Evolutionary conservation across 1,284 basidiomycete species (phyloP).

Genomic region (Phylloboletellus chloephorus): DNA sequence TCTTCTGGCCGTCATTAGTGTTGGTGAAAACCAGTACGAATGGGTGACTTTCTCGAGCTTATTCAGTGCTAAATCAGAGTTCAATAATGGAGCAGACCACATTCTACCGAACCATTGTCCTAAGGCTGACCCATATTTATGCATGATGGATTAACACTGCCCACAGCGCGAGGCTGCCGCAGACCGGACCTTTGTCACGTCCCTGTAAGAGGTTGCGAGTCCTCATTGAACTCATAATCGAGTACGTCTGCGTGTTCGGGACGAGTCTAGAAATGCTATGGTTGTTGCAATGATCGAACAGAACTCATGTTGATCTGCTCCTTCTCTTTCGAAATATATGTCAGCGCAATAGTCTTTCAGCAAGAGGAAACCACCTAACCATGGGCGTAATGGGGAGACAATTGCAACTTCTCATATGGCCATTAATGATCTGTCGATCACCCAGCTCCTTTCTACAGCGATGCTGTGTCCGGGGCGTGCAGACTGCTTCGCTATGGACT

Average conservation of each 20-base stretch:
- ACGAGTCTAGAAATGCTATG: conserved; percentile 46
- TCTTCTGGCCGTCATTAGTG: too few species aligned
- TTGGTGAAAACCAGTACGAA: conserved; percentile 54
- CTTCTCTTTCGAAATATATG: conserved; percentile 38
- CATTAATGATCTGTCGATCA: conserved; percentile 77
- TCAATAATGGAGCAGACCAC: conserved; percentile 3
- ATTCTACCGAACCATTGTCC: conserved; percentile 73
- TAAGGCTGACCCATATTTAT: conserved; percentile 65
- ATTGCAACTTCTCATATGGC: conserved; percentile 66
- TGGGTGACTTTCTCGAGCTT: conserved; percentile 74
- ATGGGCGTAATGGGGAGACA: conserved; percentile 75
- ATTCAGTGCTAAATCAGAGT: conserved; percentile 51
- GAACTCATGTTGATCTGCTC: conserved; percentile 75
- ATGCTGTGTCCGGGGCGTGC: conserved; percentile 50
- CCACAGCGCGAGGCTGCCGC: conserved; percentile 6
- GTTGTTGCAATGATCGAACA: conserved; percentile 42
- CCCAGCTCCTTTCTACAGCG: conserved; percentile 70
- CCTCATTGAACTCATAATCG: conserved; percentile 78
- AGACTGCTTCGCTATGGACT: conserved; percentile 34
- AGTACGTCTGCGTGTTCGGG: conserved; percentile 68
- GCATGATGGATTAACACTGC: conserved; percentile 13
- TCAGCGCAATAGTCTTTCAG: conserved; percentile 4
- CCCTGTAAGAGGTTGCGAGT: conserved; percentile 79
- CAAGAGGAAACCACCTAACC: conserved; percentile 33
- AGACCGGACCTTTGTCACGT: conserved; percentile 58